phyloP scores from a whole-genome alignment of 1,284 basidiomycete genomes.

The Ceratobasidium sp. region DNA sequence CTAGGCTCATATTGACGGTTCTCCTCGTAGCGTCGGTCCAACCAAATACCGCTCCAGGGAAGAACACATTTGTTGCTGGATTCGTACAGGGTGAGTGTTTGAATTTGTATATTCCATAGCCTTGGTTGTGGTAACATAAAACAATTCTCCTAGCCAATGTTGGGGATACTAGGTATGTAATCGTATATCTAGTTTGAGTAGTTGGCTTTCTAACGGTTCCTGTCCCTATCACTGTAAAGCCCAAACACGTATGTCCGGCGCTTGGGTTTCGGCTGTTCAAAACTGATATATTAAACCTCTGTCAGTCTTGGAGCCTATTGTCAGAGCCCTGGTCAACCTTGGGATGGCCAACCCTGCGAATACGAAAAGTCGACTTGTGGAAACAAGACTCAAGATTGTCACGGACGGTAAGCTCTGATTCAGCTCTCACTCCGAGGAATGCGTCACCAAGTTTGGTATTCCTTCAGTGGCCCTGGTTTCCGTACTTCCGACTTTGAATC shows the following conservation, averaged over 20 bases:
- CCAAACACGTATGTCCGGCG: slow-evolving; percentile 75
- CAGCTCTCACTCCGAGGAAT: background rate
- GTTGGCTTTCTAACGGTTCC: too few species aligned
- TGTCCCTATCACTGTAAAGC: slow-evolving; percentile 58
- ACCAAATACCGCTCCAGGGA: slow-evolving; percentile 75
- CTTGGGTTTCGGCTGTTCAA: background rate
- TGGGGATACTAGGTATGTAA: slow-evolving; percentile 68
- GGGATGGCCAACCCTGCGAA: slow-evolving; percentile 76
- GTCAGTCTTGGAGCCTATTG: slow-evolving; percentile 78
- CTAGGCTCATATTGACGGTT: background rate
- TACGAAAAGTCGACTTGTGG: slow-evolving; percentile 80
- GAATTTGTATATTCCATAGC: background rate
- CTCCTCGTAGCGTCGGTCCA: slow-evolving; percentile 68
- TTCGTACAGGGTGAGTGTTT: slow-evolving; percentile 73
- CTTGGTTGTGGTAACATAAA: background rate
- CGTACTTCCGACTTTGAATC: slow-evolving; percentile 79
- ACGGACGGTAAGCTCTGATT: slow-evolving; percentile 69
- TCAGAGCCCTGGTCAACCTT: slow-evolving; percentile 77
- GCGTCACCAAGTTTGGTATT: slow-evolving; percentile 16
- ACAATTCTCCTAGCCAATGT: slow-evolving; percentile 70
- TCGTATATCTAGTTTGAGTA: too few species aligned
- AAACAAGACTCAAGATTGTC: slow-evolving; percentile 75
- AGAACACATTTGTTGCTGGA: slow-evolving; percentile 78
- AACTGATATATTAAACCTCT: slow-evolving; percentile 19
- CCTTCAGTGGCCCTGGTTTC: slow-evolving; percentile 76